Base-by-base conservation (phyloP, 768 basidiomycete genomes). In the Xerocomus brunneocitrinus region DNA sequence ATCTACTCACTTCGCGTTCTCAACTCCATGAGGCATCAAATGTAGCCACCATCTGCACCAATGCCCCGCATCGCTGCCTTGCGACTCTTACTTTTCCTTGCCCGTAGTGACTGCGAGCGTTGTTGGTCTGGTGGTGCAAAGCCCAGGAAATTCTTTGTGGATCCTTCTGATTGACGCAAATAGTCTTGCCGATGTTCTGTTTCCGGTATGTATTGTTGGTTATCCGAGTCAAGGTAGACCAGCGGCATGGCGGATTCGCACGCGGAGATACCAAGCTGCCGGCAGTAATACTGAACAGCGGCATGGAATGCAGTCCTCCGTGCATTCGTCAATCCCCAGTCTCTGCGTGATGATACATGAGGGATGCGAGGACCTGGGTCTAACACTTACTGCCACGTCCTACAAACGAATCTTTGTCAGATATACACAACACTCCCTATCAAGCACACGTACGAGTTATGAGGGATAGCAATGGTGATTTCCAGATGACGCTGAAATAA, bases 221-320 rank as follows among this genome's bases (percentile, higher is more conserved):
- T 53, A 19, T 65, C 63, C 19, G 57, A 52, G 42, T 73, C 64
- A 36, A 68, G 69, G 61, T 74, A 82, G 39, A 77, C 73, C 58
- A 91, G 62, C 10, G 89, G 88, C 48, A 84, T 70, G 14, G 83
- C 74, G 2, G 87, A 76, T 60, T 81, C 77, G 68, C 74, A 75
- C 57, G 79, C 82, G 22, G 72, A 72, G 60, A 91, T 89, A 32
- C 80, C 84, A 8, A 90, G 78, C 62, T 87, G 80, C 50, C 75
- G 79, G 62, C 80, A 86, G 66, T 84, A 90, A 60, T 83, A 78
- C 59, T 88, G 81, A 22, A 83, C 83, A 1, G 89, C 89, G 8
- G 86, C 86, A 62, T 89, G 81, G 74, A 91, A 91, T 3, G 88
- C 85, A 1, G 89, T 91, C 63, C 79, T 82, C 44, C 87, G 80